Percentiles rank a stretch among this genome's conserved stretches.
Conservation (phyloP, 1,139 yeast species). For the Pneumocystis wakefieldiae region DNA sequence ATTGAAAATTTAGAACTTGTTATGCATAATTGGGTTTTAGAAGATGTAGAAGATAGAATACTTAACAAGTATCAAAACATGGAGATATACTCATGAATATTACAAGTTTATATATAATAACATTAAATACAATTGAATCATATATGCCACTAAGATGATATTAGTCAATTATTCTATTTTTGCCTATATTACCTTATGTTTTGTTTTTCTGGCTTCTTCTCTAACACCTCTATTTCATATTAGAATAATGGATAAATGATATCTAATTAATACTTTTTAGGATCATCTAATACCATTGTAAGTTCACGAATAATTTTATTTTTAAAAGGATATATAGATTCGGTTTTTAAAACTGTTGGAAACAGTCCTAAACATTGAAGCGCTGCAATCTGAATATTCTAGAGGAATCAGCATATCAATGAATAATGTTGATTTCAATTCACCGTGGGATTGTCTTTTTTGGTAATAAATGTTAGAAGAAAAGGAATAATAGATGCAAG, state of each 20-base stretch:
- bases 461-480: conserved; percentile 27
- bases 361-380: conserved; percentile 42
- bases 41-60: conserved; percentile 52
- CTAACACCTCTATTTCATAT: background rate
- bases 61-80: conserved; percentile 22
- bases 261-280: conserved; percentile 40
- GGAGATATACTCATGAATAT: background rate
- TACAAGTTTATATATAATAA: background rate
- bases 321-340: conserved; percentile 38
- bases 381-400: conserved; percentile 41
- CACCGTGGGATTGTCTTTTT: background rate
- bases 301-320: conserved; percentile 36
- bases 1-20: conserved; percentile 65
- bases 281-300: conserved; percentile 50
- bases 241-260: background rate
- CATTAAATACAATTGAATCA: background rate
- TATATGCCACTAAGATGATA: background rate
- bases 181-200: background rate
- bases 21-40: conserved; percentile 42
- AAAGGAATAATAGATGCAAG: conserved; percentile 43
- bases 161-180: background rate
- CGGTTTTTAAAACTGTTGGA: conserved; percentile 29
- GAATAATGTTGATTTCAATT: background rate
- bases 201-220: background rate
- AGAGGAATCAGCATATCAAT: conserved; percentile 18